Conservation (phyloP, 73 alveolate species). For the Breviolum minutum region DNA sequence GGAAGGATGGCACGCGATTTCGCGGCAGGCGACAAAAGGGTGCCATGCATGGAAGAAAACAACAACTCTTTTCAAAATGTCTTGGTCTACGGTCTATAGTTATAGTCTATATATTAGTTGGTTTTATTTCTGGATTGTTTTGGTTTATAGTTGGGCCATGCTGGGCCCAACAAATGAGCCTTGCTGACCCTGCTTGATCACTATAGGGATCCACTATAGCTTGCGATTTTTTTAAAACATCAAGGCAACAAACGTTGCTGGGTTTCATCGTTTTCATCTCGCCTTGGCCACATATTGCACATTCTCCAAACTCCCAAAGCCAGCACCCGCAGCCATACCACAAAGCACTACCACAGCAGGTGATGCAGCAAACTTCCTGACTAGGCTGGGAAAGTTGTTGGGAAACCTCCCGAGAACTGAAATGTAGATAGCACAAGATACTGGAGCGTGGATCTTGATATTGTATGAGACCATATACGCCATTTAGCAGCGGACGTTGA, state of each 20-base stretch:
- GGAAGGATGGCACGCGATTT: background rate
- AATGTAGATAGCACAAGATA: background rate
- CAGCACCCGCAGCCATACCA: slow-evolving; percentile 66
- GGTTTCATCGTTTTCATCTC: background rate
- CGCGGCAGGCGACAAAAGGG: background rate
- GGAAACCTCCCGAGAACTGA: background rate
- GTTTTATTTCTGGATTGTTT: no score
- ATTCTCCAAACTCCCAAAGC: slow-evolving; percentile 55
- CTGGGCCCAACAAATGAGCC: no score
- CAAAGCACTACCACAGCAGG: slow-evolving; percentile 62
- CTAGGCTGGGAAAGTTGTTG: background rate
- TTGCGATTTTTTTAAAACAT: no score
- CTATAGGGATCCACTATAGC: no score
- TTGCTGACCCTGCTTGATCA: no score
- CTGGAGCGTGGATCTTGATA: background rate
- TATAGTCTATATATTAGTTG: no score
- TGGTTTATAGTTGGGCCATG: no score
- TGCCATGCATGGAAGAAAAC: no score
- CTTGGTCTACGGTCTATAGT: no score
- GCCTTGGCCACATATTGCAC: slow-evolving; percentile 59
- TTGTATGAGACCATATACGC: no score
- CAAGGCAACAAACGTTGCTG: no score
- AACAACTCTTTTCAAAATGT: no score
- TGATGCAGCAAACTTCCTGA: slow-evolving; percentile 35
- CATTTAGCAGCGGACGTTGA: background rate